Base-by-base conservation (phyloP, 352 stramenopile species). In the Globisporangium nagaii region DNA sequence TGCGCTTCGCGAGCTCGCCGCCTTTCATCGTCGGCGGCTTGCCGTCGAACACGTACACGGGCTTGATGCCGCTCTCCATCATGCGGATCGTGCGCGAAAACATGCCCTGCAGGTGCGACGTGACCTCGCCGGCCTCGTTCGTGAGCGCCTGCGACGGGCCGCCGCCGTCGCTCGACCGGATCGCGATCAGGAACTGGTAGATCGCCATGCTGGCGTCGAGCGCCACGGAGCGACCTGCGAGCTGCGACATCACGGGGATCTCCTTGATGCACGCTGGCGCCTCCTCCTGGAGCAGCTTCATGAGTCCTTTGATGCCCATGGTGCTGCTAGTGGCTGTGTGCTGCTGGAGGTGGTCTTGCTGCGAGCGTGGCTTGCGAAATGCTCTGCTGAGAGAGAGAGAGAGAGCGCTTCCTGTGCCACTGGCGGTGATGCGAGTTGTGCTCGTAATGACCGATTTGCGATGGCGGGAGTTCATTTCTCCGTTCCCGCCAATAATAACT, bases 261-360 rank as follows among this genome's bases (percentile, higher is more conserved):
- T 98, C 91, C 63, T 96, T 96, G 69, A 98, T 95, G 63, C 95
- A 97, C 56, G 95, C 89, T 4, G 96, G 96, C 42, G 95, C 96
- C 75, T 99, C 96, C 63, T 99, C 96, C 43, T 95, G 93, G 24
- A 99, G 79, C 44, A 99, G 81, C 76, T 99, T 99, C 68, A 98
- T 99, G 46, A 99, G 76, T 10, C 95, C 94, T 80, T 99, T 98
- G 73, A 99, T 99, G 60, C 97, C 97, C 96, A 99, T 99, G 46
- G 4, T 64, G n/a, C 43, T 36, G 1, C 25, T 4, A n/a, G n/a
- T 47, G 1, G 20, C 24, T 32, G 4, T 25, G 19, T 52, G n/a
- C 12, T 27, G 27, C 19, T 56, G 45, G 10, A 1, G 42, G 17
- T 35, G 27, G 44, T 55, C 11, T 37, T 32, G 37, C 37, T 43